Evolutionary conservation across 495 filamentous ascomycete species (phyloP).

Genomic region (Echria macrotheca): DNA sequence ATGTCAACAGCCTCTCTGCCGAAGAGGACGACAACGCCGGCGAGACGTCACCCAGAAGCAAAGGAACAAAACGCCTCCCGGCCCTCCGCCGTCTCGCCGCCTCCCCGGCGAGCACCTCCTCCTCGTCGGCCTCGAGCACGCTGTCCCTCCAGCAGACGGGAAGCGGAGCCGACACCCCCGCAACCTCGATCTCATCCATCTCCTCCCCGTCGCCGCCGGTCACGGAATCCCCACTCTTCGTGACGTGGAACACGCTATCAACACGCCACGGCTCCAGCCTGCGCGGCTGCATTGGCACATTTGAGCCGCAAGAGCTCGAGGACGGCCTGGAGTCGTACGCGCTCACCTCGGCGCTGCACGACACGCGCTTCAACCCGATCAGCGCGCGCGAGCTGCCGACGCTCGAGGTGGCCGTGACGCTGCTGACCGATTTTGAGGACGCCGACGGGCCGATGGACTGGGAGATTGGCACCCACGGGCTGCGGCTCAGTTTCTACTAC

Average conservation of each 20-base stretch:
- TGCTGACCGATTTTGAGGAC: constrained; percentile 72
- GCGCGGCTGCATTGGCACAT: constrained; percentile 95
- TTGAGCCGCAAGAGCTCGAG: constrained; percentile 70
- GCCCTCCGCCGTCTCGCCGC: constrained; percentile 30
- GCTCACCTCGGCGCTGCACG: constrained; percentile 82
- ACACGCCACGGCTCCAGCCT: constrained; percentile 54
- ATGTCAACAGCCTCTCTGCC: constrained; percentile 30
- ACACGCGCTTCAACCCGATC: constrained; percentile 79
- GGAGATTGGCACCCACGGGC: constrained; percentile 76
- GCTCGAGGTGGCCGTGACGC: constrained; percentile 65
- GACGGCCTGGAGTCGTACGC: constrained; percentile 74
- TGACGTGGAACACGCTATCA: constrained; percentile 85
- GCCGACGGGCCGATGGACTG: constrained; percentile 73
- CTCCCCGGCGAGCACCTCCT: constrained; percentile 18
- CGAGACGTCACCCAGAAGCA: constrained; percentile 9
- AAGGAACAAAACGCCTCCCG: constrained; percentile 32
- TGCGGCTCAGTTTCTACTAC: constrained; percentile 70
- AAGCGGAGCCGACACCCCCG: constrained; percentile 25
- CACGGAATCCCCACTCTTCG: constrained; percentile 67
- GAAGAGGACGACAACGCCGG: constrained; percentile 9
- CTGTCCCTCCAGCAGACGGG: constrained; percentile 22
- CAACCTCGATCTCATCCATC: constrained; percentile 32
- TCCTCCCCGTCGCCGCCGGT: constrained; percentile 12
- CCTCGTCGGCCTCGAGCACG: constrained; percentile 22
- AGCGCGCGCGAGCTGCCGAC: constrained; percentile 57